phyloP scores from a whole-genome alignment of 495 filamentous ascomycete species.

The Entonaema liquescens region DNA sequence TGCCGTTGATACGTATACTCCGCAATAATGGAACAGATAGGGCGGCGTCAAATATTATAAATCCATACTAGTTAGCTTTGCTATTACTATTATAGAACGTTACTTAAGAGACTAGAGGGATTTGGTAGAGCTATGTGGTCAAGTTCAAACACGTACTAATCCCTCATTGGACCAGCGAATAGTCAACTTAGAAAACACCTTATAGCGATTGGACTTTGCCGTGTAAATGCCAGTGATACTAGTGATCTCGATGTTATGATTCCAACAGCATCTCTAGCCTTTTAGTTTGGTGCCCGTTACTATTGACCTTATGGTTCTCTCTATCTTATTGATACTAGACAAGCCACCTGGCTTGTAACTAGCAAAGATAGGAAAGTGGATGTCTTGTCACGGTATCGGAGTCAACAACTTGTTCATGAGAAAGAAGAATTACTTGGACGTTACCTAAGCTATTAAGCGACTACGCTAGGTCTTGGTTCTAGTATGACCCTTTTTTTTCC shows the following conservation, averaged over 20 bases:
- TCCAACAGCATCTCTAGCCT: slow-evolving; percentile 14
- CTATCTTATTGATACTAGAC: slow-evolving; percentile 17
- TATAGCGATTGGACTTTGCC: slow-evolving; percentile 31
- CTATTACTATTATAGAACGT: slow-evolving; percentile 10
- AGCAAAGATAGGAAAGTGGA: slow-evolving; percentile 8
- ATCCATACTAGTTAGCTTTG: slow-evolving; percentile 5
- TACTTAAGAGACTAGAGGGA: slow-evolving; percentile 13
- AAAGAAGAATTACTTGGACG: neutral
- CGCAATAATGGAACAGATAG: slow-evolving; percentile 1
- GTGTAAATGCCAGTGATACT: slow-evolving; percentile 15
- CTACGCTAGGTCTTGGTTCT: neutral
- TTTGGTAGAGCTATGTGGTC: slow-evolving; percentile 22
- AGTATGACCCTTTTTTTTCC: too few species aligned
- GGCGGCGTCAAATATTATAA: slow-evolving; percentile 16
- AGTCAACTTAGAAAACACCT: slow-evolving; percentile 19
- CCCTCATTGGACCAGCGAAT: slow-evolving; percentile 34
- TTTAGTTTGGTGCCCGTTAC: slow-evolving; percentile 12
- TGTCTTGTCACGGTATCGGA: slow-evolving; percentile 12
- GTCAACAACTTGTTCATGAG: slow-evolving; percentile 25
- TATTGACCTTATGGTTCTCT: slow-evolving; percentile 21
- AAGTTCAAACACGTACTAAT: slow-evolving; percentile 30
- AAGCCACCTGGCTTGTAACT: slow-evolving; percentile 14
- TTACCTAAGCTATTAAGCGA: neutral
- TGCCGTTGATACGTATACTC: slow-evolving; percentile 13
- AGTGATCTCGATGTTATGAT: slow-evolving; percentile 24